Conservation (phyloP, 2,329 filamentous ascomycete genomes). For the Penicillium brasilianum region DNA sequence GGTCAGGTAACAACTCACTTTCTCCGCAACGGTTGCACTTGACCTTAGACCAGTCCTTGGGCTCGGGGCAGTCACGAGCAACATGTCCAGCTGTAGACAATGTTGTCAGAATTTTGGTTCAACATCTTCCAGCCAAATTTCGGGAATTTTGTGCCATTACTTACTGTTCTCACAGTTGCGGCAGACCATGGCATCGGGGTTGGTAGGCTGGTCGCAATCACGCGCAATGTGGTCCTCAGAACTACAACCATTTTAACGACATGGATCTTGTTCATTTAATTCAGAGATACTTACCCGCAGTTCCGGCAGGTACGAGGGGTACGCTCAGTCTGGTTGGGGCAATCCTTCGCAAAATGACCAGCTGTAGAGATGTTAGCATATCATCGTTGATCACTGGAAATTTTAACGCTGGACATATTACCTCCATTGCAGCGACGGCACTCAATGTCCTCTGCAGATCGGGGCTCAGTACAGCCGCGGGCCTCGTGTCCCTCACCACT, state of each 20-base stretch:
- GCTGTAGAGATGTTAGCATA: constrained; percentile 35
- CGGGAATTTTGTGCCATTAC: constrained; percentile 4
- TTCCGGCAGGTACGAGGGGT: constrained; percentile 48
- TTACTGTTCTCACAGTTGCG: constrained; percentile 53
- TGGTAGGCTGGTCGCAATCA: constrained; percentile 51
- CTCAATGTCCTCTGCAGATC: constrained; percentile 50
- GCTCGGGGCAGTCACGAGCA: constrained; percentile 50
- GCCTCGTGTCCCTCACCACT: constrained; percentile 53
- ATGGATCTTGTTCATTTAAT: too few relatives aligned
- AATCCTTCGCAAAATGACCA: constrained; percentile 55
- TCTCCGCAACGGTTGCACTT: constrained; percentile 53
- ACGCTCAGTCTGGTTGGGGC: constrained; percentile 42
- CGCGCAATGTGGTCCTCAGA: constrained; percentile 50
- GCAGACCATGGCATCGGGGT: constrained; percentile 48
- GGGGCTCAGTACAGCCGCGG: constrained; percentile 54
- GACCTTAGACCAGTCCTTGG: constrained; percentile 51
- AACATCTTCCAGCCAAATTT: not conserved
- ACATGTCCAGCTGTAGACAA: constrained; percentile 46
- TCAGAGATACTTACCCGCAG: constrained; percentile 50
- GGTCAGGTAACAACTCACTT: constrained; percentile 37
- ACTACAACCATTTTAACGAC: constrained; percentile 30
- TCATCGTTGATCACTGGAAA: not conserved
- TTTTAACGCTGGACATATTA: constrained; percentile 21
- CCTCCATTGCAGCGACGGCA: constrained; percentile 52
- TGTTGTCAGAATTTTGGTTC: constrained; percentile 16